A percentile compares a stretch with the other conserved stretches of the same genome.
These are phyloP conservation scores for Penicillium thymicola DNA, from an alignment of 2,329 filamentous ascomycete species.

Conservation along the genomic window DNA sequence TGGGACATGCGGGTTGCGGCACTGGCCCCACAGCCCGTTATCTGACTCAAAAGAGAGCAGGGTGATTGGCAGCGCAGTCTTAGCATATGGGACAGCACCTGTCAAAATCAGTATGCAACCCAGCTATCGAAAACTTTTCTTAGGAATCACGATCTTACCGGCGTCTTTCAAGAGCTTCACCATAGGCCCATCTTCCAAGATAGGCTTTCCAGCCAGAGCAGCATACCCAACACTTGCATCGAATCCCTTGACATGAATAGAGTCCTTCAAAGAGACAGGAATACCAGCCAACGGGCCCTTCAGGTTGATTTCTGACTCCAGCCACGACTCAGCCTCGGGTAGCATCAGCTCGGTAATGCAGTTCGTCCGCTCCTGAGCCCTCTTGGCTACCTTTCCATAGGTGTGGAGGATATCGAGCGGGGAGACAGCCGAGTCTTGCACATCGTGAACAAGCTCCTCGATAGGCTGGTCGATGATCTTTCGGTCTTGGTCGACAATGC, in stretches of 20 bases:
- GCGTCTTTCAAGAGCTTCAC: conserved; percentile 79
- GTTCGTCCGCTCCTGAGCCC: conserved; percentile 82
- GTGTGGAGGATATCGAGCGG: conserved; percentile 74
- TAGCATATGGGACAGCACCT: conserved; percentile 85
- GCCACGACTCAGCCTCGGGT: conserved; percentile 72
- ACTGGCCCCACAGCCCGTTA: conserved; percentile 76
- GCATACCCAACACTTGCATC: conserved; percentile 82
- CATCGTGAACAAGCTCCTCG: conserved; percentile 70
- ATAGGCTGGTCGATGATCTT: conserved; percentile 71
- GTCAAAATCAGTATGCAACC: conserved; percentile 4
- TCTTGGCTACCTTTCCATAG: conserved; percentile 82
- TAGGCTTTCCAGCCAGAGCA: conserved; percentile 65
- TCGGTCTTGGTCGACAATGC: conserved; percentile 63
- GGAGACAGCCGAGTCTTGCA: conserved; percentile 64
- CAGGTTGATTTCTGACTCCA: conserved; percentile 61
- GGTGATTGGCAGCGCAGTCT: conserved; percentile 85
- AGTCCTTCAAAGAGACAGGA: conserved; percentile 77
- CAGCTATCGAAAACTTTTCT: neutral
- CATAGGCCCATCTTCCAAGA: conserved; percentile 65
- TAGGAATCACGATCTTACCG: conserved; percentile 36
- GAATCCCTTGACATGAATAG: conserved; percentile 75
- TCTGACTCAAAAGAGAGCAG: conserved; percentile 81
- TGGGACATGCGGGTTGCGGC: conserved; percentile 77
- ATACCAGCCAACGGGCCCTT: conserved; percentile 82
- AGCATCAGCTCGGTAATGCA: conserved; percentile 86